These are phyloP conservation scores for Talaromyces sp. DNA, from an alignment of 2,329 filamentous ascomycete genomes.

Conservation along the genomic window DNA sequence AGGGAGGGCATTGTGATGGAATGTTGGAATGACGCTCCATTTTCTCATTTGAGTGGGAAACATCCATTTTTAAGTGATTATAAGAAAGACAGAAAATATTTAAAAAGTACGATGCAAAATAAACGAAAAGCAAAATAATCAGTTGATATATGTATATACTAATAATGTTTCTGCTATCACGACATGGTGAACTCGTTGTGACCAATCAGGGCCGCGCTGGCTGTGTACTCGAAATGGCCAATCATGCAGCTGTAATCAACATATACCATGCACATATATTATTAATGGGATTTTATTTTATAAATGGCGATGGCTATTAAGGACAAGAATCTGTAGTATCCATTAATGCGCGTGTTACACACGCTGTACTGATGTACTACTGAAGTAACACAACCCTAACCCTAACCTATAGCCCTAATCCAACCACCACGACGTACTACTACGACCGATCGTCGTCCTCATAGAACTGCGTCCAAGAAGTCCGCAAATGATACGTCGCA, in stretches of 20 bases:
- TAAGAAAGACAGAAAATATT: not conserved
- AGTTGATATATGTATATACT: not conserved
- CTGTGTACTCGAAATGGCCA: slow-evolving; percentile 3
- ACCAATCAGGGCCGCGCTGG: not conserved
- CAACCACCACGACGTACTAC: not conserved
- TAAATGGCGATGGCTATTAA: not conserved
- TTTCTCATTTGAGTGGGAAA: not conserved
- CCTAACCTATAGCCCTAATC: too few relatives aligned
- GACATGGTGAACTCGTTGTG: not conserved
- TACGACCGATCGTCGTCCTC: not conserved
- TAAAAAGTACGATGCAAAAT: not conserved
- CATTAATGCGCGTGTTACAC: not conserved
- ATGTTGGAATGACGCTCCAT: not conserved
- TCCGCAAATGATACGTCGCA: not conserved
- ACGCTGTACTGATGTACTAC: too few relatives aligned
- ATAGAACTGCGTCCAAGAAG: not conserved
- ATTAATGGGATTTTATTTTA: not conserved
- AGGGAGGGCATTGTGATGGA: not conserved
- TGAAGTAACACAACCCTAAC: too few relatives aligned
- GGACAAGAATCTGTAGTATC: not conserved
- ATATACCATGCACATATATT: not conserved
- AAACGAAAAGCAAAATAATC: not conserved
- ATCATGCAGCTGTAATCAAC: not conserved
- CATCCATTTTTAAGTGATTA: not conserved
- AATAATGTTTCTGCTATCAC: not conserved